phyloP scores from a whole-genome alignment of 208 protist species.

The Phytomonas francai region DNA sequence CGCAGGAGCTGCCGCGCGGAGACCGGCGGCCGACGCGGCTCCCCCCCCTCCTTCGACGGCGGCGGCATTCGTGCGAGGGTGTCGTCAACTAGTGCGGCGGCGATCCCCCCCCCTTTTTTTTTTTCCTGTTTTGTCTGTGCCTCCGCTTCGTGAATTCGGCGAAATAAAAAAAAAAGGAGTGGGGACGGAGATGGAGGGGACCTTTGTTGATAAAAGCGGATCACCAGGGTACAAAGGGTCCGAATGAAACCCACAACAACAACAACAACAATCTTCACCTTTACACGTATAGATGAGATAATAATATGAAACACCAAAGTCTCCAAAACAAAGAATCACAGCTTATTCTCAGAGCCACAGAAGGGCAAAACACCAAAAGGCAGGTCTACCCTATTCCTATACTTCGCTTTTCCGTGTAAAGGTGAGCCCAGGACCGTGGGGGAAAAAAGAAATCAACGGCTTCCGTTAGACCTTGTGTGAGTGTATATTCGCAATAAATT shows the following conservation, averaged over 20 bases:
- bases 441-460: background rate
- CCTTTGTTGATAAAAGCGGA: background rate
- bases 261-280: background rate
- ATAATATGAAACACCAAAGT: background rate
- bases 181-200: background rate
- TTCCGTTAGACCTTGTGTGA: background rate
- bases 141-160: background rate
- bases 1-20: slow-evolving; percentile 68
- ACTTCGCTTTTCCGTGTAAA: background rate
- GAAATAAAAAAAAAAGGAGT: background rate
- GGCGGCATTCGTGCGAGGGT: slow-evolving; percentile 8
- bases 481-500: background rate
- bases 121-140: background rate
- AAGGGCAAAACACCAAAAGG: background rate
- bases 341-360: background rate
- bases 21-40: slow-evolving; percentile 1
- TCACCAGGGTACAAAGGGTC: background rate
- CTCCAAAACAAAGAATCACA: background rate
- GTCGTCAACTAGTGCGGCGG: slow-evolving; percentile 4
- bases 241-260: background rate
- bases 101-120: background rate
- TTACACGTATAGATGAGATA: background rate
- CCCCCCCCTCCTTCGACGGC: slow-evolving; percentile 2
- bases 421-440: background rate
- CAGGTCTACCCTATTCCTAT: background rate